A percentile compares a stretch with the other conserved stretches of the same genome.
Conservation (phyloP, 768 basidiomycete genomes). For the Dioszegia crocea region DNA sequence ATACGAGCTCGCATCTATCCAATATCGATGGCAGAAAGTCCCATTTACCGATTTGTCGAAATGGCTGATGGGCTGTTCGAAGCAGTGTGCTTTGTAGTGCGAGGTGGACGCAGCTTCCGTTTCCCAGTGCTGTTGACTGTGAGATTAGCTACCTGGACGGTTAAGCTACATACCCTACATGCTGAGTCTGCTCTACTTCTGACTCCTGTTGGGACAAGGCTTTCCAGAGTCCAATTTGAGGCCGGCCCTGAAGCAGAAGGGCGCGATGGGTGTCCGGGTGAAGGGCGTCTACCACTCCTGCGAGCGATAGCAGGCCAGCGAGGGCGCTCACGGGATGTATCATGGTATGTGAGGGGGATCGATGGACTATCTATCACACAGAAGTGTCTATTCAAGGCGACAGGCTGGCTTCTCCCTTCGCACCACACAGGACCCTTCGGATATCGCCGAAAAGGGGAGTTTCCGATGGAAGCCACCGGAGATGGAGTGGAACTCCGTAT, state of each 20-base stretch:
- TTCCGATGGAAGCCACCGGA: too few relatives aligned
- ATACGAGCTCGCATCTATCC: constrained; percentile 82
- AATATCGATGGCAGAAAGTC: constrained; percentile 83
- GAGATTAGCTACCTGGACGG: too few relatives aligned
- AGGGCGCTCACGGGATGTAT: not conserved
- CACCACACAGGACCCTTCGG: too few relatives aligned
- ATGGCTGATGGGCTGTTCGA: constrained; percentile 83
- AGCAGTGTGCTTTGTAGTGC: constrained; percentile 54
- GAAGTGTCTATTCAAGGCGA: too few relatives aligned
- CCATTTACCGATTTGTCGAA: constrained; percentile 57
- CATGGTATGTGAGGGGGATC: not conserved
- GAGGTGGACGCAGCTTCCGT: too few relatives aligned
- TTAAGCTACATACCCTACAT: not conserved
- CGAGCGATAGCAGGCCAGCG: not conserved
- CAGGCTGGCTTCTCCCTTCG: too few relatives aligned
- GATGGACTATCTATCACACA: too few relatives aligned
- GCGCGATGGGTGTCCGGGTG: constrained; percentile 20
- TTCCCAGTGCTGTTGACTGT: not conserved
- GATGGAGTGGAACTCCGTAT: too few relatives aligned
- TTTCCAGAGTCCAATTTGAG: constrained; percentile 37
- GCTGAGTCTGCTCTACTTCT: not conserved
- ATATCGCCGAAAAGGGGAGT: too few relatives aligned
- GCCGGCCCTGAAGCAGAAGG: constrained; percentile 34
- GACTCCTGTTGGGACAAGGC: constrained; percentile 16
- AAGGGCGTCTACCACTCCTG: constrained; percentile 3